These are phyloP conservation scores for Leishmania mexicana DNA, from an alignment of 208 protist genomes.

Conservation along the genomic window DNA sequence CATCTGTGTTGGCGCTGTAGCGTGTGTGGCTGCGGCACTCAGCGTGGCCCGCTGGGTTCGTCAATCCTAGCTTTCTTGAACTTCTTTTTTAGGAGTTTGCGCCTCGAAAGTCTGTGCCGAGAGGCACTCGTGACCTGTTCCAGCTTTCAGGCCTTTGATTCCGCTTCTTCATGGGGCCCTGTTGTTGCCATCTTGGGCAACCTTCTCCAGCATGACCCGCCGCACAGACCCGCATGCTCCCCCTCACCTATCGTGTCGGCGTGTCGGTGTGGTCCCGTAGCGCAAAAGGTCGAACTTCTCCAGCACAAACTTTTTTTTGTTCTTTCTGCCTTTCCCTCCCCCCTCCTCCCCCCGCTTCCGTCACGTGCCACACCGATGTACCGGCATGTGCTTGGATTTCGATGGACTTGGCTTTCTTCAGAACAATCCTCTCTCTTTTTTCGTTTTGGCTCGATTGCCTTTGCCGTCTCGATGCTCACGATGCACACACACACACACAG, in stretches of 20 bases:
- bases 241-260: too few relatives aligned
- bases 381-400: background rate
- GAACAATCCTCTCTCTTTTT: too few relatives aligned
- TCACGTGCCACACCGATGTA: background rate
- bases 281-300: too few relatives aligned
- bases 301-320: background rate
- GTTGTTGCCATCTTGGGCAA: too few relatives aligned
- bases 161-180: background rate
- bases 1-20: conserved; percentile 1
- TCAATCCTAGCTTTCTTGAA: background rate
- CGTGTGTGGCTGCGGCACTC: background rate
- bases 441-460: background rate
- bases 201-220: too few relatives aligned
- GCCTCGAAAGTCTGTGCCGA: background rate
- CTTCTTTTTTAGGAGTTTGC: background rate
- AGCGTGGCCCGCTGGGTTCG: background rate
- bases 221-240: too few relatives aligned
- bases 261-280: too few relatives aligned
- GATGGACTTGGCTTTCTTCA: background rate
- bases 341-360: background rate
- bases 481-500: too few relatives aligned
- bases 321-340: background rate
- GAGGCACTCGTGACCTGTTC: background rate
- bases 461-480: background rate
- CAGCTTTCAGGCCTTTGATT: background rate